phyloP scores from a whole-genome alignment of 2,329 filamentous ascomycete genomes.

The Emergomyces pasteurianus region DNA sequence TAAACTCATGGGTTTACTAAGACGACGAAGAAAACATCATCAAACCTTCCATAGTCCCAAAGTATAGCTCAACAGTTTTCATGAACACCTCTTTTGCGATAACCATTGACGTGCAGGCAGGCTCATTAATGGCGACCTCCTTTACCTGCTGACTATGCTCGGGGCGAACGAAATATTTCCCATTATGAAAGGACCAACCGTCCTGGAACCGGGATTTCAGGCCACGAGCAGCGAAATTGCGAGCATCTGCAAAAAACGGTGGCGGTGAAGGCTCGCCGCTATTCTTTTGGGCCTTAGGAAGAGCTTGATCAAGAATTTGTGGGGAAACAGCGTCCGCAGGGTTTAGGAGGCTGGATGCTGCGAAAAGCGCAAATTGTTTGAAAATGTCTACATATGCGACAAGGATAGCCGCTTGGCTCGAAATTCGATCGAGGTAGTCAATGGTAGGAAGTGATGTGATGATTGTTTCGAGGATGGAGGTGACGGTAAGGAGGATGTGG shows the following conservation, averaged over 20 bases:
- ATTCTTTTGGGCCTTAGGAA: slow-evolving; percentile 6
- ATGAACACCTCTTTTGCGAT: slow-evolving; percentile 14
- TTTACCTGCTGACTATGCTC: slow-evolving; percentile 28
- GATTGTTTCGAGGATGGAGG: slow-evolving; percentile 31
- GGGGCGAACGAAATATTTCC: slow-evolving; percentile 37
- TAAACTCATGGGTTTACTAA: not conserved
- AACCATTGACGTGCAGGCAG: slow-evolving; percentile 15
- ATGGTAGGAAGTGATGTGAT: slow-evolving; percentile 30
- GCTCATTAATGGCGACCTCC: slow-evolving; percentile 33
- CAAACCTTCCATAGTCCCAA: slow-evolving; percentile 11
- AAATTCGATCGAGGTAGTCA: slow-evolving; percentile 36
- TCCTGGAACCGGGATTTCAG: slow-evolving; percentile 32
- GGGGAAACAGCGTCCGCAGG: slow-evolving; percentile 8
- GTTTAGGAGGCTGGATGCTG: slow-evolving; percentile 18
- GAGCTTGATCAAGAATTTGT: slow-evolving; percentile 10
- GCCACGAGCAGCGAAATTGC: slow-evolving; percentile 28
- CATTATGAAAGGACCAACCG: slow-evolving; percentile 36
- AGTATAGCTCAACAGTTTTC: slow-evolving; percentile 15
- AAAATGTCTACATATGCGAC: slow-evolving; percentile 28
- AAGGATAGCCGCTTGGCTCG: slow-evolving; percentile 15
- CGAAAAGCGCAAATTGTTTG: slow-evolving; percentile 26
- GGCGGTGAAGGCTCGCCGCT: slow-evolving; percentile 2
- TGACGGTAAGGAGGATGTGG: slow-evolving; percentile 26
- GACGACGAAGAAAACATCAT: slow-evolving; percentile 7
- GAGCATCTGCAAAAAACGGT: slow-evolving; percentile 15